Percentiles rank a stretch among this genome's conserved stretches.
These are phyloP conservation scores for Suillus subalutaceus DNA, from an alignment of 768 basidiomycete species.

Conservation along the genomic window DNA sequence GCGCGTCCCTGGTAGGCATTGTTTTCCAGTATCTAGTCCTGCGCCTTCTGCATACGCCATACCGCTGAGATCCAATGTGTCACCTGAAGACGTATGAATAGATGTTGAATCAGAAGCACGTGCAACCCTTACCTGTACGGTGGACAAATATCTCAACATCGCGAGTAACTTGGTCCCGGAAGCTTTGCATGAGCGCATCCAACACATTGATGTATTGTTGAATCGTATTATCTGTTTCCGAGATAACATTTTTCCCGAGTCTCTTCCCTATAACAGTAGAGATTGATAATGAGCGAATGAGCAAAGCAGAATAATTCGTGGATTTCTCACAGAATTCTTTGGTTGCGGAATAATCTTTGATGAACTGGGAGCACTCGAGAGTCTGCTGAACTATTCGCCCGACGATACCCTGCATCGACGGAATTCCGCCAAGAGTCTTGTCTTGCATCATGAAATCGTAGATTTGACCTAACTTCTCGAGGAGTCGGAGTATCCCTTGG, in stretches of 20 bases:
- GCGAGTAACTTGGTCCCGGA: neutral
- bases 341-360: slow-evolving; percentile 10
- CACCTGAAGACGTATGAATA: neutral
- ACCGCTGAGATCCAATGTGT: neutral
- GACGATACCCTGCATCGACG: neutral
- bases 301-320: neutral
- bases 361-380: slow-evolving; percentile 10
- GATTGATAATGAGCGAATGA: neutral
- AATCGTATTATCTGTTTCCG: neutral
- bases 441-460: slow-evolving; percentile 11
- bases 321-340: slow-evolving; percentile 9
- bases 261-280: neutral
- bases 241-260: slow-evolving; percentile 1
- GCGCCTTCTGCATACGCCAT: neutral
- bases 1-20: slow-evolving; percentile 25
- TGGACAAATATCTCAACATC: neutral
- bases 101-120: neutral
- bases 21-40: neutral
- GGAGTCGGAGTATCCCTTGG: neutral
- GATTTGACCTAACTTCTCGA: slow-evolving; percentile 2
- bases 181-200: slow-evolving; percentile 4
- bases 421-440: neutral
- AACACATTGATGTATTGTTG: neutral
- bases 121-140: neutral
- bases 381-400: slow-evolving; percentile 10